Percentiles rank a stretch among this genome's conserved stretches.
Conservation (phyloP, 164 flowering plant species). For the Berberis thunbergii region DNA sequence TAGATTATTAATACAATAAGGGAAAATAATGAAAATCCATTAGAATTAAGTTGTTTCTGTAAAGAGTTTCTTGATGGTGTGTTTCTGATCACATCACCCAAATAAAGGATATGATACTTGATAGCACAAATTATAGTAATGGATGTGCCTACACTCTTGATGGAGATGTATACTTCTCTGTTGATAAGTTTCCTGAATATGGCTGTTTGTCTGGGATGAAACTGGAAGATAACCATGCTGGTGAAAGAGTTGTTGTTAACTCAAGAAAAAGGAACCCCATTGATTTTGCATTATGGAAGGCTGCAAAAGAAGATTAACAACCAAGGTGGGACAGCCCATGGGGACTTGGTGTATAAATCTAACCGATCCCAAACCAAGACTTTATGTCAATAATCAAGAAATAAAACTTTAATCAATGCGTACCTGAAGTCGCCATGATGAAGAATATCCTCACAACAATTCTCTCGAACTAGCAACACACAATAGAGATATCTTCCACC, state of each 20-base stretch:
- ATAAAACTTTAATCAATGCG: background rate
- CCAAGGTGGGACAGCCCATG: slow-evolving; percentile 1
- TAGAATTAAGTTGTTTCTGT: background rate
- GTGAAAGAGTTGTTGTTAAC: background rate
- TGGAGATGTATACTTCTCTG: slow-evolving; percentile 1
- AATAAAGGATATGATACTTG: too few relatives aligned
- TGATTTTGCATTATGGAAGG: background rate
- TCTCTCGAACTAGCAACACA: too few relatives aligned
- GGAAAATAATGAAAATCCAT: background rate
- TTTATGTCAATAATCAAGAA: background rate
- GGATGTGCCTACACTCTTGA: background rate
- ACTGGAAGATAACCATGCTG: background rate
- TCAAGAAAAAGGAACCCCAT: background rate
- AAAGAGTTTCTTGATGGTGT: background rate
- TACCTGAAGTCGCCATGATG: background rate
- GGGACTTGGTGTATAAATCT: background rate
- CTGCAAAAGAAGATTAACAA: background rate
- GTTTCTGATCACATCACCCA: too few relatives aligned
- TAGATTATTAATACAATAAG: background rate
- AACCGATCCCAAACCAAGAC: background rate
- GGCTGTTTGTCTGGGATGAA: background rate
- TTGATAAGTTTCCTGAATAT: background rate
- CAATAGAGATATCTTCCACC: too few relatives aligned
- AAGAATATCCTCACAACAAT: too few relatives aligned
- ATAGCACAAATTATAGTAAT: background rate